Evolutionary conservation across 352 stramenopile genomes (phyloP).

Genomic region (Thalassiosira mediterranea): DNA sequence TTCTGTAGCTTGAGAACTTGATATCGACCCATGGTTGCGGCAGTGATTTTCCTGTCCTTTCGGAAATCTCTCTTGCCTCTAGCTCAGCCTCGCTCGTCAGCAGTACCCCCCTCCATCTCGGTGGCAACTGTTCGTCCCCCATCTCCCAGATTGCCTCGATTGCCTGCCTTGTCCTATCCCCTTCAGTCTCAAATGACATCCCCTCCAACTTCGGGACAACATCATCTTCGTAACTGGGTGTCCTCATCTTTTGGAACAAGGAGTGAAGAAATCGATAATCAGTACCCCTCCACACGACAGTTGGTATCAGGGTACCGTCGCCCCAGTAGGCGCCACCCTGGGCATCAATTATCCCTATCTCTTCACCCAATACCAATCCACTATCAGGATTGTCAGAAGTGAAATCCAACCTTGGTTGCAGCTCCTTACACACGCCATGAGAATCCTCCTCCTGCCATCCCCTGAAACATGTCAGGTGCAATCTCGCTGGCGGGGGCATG

Average conservation of each 20-base stretch:
- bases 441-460: background rate
- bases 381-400: no score
- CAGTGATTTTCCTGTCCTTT: no score
- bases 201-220: background rate
- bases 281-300: conserved; percentile 19
- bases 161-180: background rate
- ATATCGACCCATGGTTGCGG: conserved; percentile 21
- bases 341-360: background rate
- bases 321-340: background rate
- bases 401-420: no score
- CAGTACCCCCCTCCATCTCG: conserved; percentile 29
- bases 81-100: conserved; percentile 8
- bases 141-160: background rate
- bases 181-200: background rate
- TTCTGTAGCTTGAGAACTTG: conserved; percentile 37
- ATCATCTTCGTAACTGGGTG: no score
- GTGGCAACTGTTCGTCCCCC: conserved; percentile 11
- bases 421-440: background rate
- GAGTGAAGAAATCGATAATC: conserved; percentile 14
- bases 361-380: background rate
- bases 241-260: no score
- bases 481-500: conserved; percentile 14
- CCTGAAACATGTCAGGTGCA: conserved; percentile 8
- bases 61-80: conserved; percentile 10
- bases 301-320: background rate